phyloP scores from a whole-genome alignment of 345 rosid genomes.

The Zanthoxylum bungeanum region DNA sequence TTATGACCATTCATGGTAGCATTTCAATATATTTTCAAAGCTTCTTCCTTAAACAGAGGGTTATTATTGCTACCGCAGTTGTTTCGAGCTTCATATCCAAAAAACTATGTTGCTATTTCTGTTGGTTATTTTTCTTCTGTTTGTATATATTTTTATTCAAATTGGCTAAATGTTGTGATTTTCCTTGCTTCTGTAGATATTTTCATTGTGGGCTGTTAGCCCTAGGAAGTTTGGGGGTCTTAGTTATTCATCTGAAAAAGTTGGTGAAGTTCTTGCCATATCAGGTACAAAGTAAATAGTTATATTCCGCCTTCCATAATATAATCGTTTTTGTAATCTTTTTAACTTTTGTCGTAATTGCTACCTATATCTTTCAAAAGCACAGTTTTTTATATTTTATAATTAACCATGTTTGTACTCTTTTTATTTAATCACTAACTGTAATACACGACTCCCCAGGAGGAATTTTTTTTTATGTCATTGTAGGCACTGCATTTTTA shows the following conservation, averaged over 20 bases:
- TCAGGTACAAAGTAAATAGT: conserved; percentile 44
- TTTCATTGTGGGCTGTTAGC: conserved; percentile 87
- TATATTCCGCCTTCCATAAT: no score
- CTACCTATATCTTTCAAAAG: no score
- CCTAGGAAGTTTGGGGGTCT: conserved; percentile 70
- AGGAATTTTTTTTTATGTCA: background rate
- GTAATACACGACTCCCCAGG: background rate
- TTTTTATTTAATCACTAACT: background rate
- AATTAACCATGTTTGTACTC: no score
- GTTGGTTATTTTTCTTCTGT: background rate
- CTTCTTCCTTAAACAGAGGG: background rate
- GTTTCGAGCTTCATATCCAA: conserved; percentile 11
- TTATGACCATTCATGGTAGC: background rate
- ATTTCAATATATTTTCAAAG: background rate
- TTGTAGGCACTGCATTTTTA: no score
- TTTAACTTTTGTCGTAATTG: no score
- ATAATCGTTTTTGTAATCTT: no score
- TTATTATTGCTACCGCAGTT: background rate
- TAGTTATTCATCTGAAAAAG: conserved; percentile 54
- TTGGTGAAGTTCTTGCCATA: conserved; percentile 72
- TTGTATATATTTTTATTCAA: background rate
- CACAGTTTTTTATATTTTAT: no score
- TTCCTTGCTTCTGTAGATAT: conserved; percentile 40
- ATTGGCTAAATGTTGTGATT: background rate
- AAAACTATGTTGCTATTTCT: background rate